Percentiles rank a stretch among this genome's conserved stretches.
These are phyloP conservation scores for Babesia ovata DNA, from an alignment of 169 alveolate genomes.

Conservation along the genomic window DNA sequence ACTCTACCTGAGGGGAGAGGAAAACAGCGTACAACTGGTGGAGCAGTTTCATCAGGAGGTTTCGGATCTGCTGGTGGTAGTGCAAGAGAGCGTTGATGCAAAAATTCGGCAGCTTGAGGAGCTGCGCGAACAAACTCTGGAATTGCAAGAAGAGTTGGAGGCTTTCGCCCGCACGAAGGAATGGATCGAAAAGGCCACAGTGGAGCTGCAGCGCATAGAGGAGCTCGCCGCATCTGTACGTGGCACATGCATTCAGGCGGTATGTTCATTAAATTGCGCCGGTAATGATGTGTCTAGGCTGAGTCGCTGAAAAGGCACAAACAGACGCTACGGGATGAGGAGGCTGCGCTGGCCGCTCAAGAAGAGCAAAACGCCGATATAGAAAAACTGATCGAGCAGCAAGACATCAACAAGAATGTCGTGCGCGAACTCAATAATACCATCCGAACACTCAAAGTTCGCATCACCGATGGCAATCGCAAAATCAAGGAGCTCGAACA, in stretches of 20 bases:
- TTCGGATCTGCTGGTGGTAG: neutral
- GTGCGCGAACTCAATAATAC: constrained; percentile 16
- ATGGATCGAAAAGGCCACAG: constrained; percentile 27
- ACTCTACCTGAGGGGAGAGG: constrained; percentile 38
- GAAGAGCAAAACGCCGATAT: constrained; percentile 52
- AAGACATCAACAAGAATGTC: constrained; percentile 22
- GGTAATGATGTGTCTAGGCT: constrained; percentile 4
- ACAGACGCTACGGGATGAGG: constrained; percentile 30
- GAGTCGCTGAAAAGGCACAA: constrained; percentile 27
- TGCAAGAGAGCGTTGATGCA: constrained; percentile 43
- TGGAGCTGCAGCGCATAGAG: constrained; percentile 43
- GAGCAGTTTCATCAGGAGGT: constrained; percentile 27
- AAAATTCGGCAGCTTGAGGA: constrained; percentile 33
- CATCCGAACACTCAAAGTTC: constrained; percentile 3
- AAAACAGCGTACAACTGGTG: constrained; percentile 46
- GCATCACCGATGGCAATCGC: constrained; percentile 31
- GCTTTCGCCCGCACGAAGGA: constrained; percentile 45
- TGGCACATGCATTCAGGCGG: constrained; percentile 31
- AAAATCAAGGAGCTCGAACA: constrained; percentile 25
- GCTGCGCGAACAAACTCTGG: constrained; percentile 28
- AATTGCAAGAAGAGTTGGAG: constrained; percentile 55
- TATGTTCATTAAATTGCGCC: neutral
- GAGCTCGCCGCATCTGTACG: constrained; percentile 22
- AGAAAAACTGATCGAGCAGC: constrained; percentile 28
- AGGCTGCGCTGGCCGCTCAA: constrained; percentile 12